Base-by-base conservation (phyloP, 345 rosid species). In the Camelina neglecta region DNA sequence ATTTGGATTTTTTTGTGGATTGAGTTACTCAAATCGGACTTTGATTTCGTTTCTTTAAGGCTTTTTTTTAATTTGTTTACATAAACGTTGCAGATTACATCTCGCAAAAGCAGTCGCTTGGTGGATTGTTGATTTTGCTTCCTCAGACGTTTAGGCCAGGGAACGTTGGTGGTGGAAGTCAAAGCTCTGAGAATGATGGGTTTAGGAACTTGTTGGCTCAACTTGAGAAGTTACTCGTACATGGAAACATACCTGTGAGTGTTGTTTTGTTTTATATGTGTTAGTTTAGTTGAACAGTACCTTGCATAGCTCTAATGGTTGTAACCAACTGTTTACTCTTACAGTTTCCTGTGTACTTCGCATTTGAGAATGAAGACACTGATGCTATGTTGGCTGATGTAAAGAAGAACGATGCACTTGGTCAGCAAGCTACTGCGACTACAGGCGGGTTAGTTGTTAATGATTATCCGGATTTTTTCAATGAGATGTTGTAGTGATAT, bases 341-440 rank as follows among this genome's bases (percentile, higher is more conserved):
- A 65, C 88, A 95, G 99, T 95, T 82, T 84, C 99, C 99, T 24
- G 97, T 90, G 49, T 95, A 95, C 85, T 95, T 95, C 67, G 93
- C 97, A 6, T 95, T 90, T 79, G 99, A 92, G 88, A 81, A 92
- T 80, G 93, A 92, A 69, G 90, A 90, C 67, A 84, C 93, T 74
- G 84, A 86, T 71, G 77, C 84, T 65, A 89, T 92, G 57, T 82
- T 92, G 86, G 89, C 92, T 73, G 96, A 89, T 78, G 85, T 95
- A 60, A 88, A 89, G 89, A 90, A 83, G 78, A 87, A 81, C 86
- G 99, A 95, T 79, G 89, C 81, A 23, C 83, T 84, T 74, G 97
- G 99, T 80, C 99, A 88, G 79, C 92, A 90, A 61, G 97, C 97
- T 76, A 88, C 97, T 72, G 97, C 99, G 16, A 95, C 97, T 15